Conservation (phyloP, 2,329 filamentous ascomycete species). For the Paracoccidioides lutzii region DNA sequence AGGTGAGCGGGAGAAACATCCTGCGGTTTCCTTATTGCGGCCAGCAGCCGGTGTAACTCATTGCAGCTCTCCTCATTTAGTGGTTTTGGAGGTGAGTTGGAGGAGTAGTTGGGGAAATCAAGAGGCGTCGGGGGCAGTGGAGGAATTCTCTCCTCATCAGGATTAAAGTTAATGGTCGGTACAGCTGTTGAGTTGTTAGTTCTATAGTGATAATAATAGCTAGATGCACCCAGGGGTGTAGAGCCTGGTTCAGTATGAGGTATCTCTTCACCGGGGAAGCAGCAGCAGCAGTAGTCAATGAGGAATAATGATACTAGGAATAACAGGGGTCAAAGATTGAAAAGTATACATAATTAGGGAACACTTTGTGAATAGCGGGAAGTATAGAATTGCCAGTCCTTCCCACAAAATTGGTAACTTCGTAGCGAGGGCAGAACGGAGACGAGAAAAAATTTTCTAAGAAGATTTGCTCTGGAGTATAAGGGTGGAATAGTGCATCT, state of each 20-base stretch:
- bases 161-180: slow-evolving; percentile 21
- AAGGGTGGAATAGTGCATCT: no score
- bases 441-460: no score
- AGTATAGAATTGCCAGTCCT: no score
- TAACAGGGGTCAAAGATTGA: not conserved
- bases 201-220: not conserved
- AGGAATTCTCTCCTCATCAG: slow-evolving; percentile 34
- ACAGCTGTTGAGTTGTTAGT: slow-evolving; percentile 11
- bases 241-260: no score
- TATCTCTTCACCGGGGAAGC: not conserved
- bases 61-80: slow-evolving; percentile 26
- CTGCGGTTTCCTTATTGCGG: slow-evolving; percentile 28
- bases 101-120: slow-evolving; percentile 38
- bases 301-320: not conserved
- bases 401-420: not conserved
- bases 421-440: no score
- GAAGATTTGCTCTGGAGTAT: not conserved
- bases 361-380: not conserved
- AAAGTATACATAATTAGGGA: not conserved
- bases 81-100: slow-evolving; percentile 22
- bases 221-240: not conserved
- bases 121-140: slow-evolving; percentile 38
- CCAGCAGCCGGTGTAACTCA: slow-evolving; percentile 33
- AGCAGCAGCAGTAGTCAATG: not conserved
- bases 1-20: slow-evolving; percentile 30